Percentiles rank a stretch among this genome's conserved stretches.
phyloP scores from a whole-genome alignment of 2,329 filamentous ascomycete genomes.

The Penicillium hesseltinei region DNA sequence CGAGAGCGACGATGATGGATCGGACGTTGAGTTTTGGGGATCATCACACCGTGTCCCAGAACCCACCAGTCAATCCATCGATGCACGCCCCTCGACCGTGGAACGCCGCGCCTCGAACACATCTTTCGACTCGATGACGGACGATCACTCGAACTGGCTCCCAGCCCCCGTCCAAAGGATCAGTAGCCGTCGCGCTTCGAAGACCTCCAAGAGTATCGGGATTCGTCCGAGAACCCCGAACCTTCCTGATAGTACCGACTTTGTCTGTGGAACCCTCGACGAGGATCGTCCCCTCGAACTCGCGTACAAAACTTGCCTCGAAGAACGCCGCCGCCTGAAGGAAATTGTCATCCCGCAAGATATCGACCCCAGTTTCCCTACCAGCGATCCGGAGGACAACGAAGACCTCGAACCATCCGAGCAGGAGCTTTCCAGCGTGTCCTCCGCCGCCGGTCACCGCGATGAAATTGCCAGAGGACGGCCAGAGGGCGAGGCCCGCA shows the following conservation, averaged over 20 bases:
- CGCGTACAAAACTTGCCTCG: slow-evolving; percentile 81
- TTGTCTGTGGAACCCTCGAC: slow-evolving; percentile 96
- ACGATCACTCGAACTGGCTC: slow-evolving; percentile 31
- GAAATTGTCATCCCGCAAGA: slow-evolving; percentile 86
- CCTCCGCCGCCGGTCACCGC: slow-evolving; percentile 49
- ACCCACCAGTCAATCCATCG: slow-evolving; percentile 54
- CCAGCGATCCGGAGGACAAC: slow-evolving; percentile 85
- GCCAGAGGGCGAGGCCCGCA: slow-evolving; percentile 46
- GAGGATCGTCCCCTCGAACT: slow-evolving; percentile 94
- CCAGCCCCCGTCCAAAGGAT: slow-evolving; percentile 30
- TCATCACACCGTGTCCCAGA: slow-evolving; percentile 47
- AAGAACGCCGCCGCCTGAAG: slow-evolving; percentile 77
- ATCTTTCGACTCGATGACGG: slow-evolving; percentile 53
- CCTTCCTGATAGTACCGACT: slow-evolving; percentile 94
- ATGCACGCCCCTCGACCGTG: slow-evolving; percentile 47
- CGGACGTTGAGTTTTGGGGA: slow-evolving; percentile 66
- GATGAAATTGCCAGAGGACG: slow-evolving; percentile 52
- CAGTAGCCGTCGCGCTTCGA: slow-evolving; percentile 30
- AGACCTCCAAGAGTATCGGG: slow-evolving; percentile 46
- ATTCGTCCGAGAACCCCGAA: slow-evolving; percentile 72
- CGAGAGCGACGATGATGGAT: slow-evolving; percentile 59
- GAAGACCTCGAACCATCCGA: slow-evolving; percentile 68
- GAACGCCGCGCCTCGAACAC: slow-evolving; percentile 53
- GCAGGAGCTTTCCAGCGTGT: slow-evolving; percentile 53
- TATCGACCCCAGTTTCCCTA: slow-evolving; percentile 95